phyloP scores from a whole-genome alignment of 1,139 yeast species.

The Meyerozyma carpophila region DNA sequence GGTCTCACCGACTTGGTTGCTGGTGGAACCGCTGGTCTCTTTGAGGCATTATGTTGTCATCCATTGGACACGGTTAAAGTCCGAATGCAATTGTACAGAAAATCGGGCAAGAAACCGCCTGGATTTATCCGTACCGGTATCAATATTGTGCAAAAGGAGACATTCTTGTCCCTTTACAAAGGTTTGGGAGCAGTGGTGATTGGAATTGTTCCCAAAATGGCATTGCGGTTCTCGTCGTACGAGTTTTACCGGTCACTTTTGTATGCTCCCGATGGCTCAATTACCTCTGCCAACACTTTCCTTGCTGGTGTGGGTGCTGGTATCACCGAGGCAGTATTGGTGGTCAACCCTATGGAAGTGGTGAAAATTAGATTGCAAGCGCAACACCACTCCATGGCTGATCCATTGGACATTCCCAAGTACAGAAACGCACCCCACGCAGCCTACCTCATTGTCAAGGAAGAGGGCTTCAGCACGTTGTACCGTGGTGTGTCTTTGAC shows the following conservation, averaged over 20 bases:
- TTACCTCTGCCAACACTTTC: slow-evolving; percentile 70
- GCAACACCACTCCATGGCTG: slow-evolving; percentile 85
- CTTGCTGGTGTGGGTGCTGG: slow-evolving; percentile 98
- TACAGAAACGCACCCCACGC: slow-evolving; percentile 94
- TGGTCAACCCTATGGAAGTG: slow-evolving; percentile 96
- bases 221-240: slow-evolving; percentile 89
- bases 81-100: slow-evolving; percentile 84
- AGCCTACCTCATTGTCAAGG: slow-evolving; percentile 73
- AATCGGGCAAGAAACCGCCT: slow-evolving; percentile 62
- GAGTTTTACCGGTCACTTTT: slow-evolving; percentile 78
- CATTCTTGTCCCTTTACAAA: slow-evolving; percentile 82
- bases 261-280: slow-evolving; percentile 59
- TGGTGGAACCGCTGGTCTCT: slow-evolving; percentile 96
- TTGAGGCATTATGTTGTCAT: slow-evolving; percentile 95
- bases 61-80: slow-evolving; percentile 95
- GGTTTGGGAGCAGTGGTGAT: slow-evolving; percentile 96
- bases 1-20: slow-evolving; percentile 76
- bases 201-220: slow-evolving; percentile 98
- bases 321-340: slow-evolving; percentile 88
- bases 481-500: slow-evolving; percentile 95
- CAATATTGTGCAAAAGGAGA: slow-evolving; percentile 73
- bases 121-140: slow-evolving; percentile 84
- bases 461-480: slow-evolving; percentile 85
- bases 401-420: slow-evolving; percentile 75
- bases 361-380: slow-evolving; percentile 96